Conservation (phyloP, 2,329 filamentous ascomycete genomes). For the Dactylellina drechsleri region DNA sequence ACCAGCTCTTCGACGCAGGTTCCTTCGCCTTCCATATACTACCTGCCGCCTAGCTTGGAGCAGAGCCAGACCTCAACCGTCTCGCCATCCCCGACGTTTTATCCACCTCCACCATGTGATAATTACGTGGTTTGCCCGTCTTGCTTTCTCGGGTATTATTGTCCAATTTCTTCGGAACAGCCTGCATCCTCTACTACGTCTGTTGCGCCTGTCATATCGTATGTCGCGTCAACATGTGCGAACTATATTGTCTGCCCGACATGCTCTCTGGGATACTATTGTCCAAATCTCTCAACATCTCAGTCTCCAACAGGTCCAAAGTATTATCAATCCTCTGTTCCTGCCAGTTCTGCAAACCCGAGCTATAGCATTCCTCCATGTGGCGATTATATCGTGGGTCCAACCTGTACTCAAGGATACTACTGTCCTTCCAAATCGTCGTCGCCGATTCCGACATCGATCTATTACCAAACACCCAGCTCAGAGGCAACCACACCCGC, state of each 20-base stretch:
- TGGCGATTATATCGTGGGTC: slow-evolving; percentile 32
- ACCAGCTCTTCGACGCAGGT: neutral
- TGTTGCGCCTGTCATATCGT: slow-evolving; percentile 10
- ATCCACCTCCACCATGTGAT: slow-evolving; percentile 37
- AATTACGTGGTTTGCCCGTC: slow-evolving; percentile 31
- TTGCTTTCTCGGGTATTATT: slow-evolving; percentile 45
- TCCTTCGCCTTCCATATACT: slow-evolving; percentile 13
- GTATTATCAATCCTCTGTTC: neutral
- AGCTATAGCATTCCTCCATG: slow-evolving; percentile 21
- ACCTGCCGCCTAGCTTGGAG: slow-evolving; percentile 2
- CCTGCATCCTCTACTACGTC: slow-evolving; percentile 1
- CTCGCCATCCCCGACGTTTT: slow-evolving; percentile 18
- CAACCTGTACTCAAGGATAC: slow-evolving; percentile 32
- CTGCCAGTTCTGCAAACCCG: neutral
- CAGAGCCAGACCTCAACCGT: slow-evolving; percentile 2
- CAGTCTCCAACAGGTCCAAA: neutral
- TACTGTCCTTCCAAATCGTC: slow-evolving; percentile 15
- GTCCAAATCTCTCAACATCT: neutral
- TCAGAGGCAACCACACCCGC: slow-evolving; percentile 2
- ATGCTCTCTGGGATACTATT: slow-evolving; percentile 33
- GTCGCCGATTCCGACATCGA: neutral
- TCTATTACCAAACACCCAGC: neutral
- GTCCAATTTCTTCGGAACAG: slow-evolving; percentile 9
- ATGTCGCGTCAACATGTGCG: slow-evolving; percentile 11
- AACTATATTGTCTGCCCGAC: slow-evolving; percentile 41